These are phyloP conservation scores for Penicillium psychrofluorescens DNA, from an alignment of 495 filamentous ascomycete species.

Conservation along the genomic window DNA sequence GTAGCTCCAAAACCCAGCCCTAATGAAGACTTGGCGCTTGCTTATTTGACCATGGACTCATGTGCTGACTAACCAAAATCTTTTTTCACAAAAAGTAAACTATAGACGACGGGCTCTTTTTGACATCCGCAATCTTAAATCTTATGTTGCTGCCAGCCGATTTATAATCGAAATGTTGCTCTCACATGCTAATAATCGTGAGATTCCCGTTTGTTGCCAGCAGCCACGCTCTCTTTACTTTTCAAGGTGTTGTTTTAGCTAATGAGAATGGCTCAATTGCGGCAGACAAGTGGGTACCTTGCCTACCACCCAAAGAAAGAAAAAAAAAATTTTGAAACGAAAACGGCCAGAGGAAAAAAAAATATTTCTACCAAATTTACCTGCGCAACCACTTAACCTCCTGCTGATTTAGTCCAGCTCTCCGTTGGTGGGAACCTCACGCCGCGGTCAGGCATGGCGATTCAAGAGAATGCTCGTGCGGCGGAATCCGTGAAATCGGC, in stretches of 20 bases:
- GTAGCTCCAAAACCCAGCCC: no score
- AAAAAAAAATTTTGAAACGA: constrained; percentile 3
- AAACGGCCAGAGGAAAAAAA: constrained; percentile 11
- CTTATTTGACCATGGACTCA: no score
- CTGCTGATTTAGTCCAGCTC: not conserved
- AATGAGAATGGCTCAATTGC: not conserved
- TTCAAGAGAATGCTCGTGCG: constrained; percentile 1
- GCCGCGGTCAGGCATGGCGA: constrained; percentile 9
- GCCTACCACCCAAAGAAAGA: not conserved
- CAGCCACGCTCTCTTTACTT: not conserved
- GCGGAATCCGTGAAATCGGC: no score
- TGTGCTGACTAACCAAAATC: no score
- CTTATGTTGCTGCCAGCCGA: no score
- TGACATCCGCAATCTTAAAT: no score
- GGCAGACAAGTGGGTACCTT: not conserved
- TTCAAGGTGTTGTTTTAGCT: not conserved
- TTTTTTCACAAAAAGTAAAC: no score
- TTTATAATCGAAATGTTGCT: not conserved
- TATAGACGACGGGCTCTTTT: no score
- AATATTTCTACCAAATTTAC: not conserved
- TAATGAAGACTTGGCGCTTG: no score
- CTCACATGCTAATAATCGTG: not conserved
- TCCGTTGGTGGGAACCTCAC: not conserved
- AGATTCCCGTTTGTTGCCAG: not conserved
- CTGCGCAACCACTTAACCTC: not conserved